Evolutionary conservation across 2,329 filamentous ascomycete species (phyloP).

Genomic region (Parastagonospora avenae): DNA sequence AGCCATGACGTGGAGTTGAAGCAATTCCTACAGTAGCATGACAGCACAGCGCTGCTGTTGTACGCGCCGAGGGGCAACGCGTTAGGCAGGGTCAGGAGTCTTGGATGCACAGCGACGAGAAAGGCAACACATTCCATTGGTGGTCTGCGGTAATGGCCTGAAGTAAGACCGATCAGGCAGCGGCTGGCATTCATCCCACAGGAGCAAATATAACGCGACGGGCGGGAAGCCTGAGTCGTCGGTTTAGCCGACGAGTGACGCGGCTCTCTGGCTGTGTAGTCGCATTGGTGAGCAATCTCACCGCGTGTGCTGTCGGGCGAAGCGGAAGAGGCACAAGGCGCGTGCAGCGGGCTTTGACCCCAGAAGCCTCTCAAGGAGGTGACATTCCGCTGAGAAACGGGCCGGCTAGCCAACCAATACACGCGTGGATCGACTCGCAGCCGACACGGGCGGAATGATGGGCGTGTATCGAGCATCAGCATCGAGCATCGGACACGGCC

Average conservation of each 20-base stretch:
- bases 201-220: slow-evolving; percentile 14
- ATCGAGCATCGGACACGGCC: background rate
- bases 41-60: background rate
- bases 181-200: slow-evolving; percentile 6
- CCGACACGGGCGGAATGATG: slow-evolving; percentile 3
- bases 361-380: background rate
- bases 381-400: slow-evolving; percentile 17
- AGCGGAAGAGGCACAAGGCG: slow-evolving; percentile 9
- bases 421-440: slow-evolving; percentile 5
- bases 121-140: slow-evolving; percentile 14
- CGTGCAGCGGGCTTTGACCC: slow-evolving; percentile 2
- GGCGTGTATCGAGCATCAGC: background rate
- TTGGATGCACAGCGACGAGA: slow-evolving; percentile 14
- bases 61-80: slow-evolving; percentile 20
- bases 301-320: slow-evolving; percentile 13
- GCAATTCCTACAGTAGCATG: background rate
- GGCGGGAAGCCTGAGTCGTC: slow-evolving; percentile 16
- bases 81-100: slow-evolving; percentile 16
- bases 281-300: slow-evolving; percentile 3
- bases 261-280: slow-evolving; percentile 13
- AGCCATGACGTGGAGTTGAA: background rate
- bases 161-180: slow-evolving; percentile 19
- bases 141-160: background rate
- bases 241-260: slow-evolving; percentile 23
- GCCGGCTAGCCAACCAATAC: slow-evolving; percentile 26